Evolutionary conservation across 1,139 yeast species (phyloP).

Genomic region (Taphrina sp.): DNA sequence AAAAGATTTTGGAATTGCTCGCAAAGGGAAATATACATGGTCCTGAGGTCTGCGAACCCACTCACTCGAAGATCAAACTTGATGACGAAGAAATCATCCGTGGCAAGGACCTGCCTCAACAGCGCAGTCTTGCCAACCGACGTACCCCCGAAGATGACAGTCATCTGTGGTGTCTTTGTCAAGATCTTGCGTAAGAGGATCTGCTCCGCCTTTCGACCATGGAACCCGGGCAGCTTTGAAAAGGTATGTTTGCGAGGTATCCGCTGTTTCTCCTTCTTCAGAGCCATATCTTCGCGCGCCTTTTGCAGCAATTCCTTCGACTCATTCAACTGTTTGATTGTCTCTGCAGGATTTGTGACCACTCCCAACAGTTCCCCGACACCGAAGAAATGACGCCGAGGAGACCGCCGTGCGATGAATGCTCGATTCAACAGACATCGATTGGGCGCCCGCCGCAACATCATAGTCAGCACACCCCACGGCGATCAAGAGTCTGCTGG

Average conservation of each 20-base stretch:
- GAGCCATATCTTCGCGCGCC: constrained; percentile 15
- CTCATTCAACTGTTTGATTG: constrained; percentile 23
- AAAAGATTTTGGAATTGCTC: constrained; percentile 20
- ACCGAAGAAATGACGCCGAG: no score
- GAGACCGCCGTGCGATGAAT: no score
- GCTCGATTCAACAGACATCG: no score
- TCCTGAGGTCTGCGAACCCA: constrained; percentile 26
- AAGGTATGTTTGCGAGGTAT: constrained; percentile 25
- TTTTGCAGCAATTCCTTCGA: constrained; percentile 27
- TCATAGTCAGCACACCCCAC: no score
- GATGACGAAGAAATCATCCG: constrained; percentile 20
- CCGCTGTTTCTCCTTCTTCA: constrained; percentile 15
- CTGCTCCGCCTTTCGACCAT: constrained; percentile 27
- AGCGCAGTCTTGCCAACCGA: constrained; percentile 30
- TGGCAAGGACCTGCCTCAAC: constrained; percentile 22
- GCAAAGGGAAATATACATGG: constrained; percentile 18
- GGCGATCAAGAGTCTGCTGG: no score
- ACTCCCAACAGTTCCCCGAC: constrained; percentile 27
- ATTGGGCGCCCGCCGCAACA: no score
- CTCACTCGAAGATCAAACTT: constrained; percentile 25
- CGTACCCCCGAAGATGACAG: constrained; percentile 27
- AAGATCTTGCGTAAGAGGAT: constrained; percentile 5
- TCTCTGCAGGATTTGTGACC: constrained; percentile 29
- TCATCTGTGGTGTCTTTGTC: constrained; percentile 17
- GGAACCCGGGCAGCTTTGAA: constrained; percentile 30